Evolutionary conservation across 73 alveolate species (phyloP).

Genomic region (Loxodes magnus): DNA sequence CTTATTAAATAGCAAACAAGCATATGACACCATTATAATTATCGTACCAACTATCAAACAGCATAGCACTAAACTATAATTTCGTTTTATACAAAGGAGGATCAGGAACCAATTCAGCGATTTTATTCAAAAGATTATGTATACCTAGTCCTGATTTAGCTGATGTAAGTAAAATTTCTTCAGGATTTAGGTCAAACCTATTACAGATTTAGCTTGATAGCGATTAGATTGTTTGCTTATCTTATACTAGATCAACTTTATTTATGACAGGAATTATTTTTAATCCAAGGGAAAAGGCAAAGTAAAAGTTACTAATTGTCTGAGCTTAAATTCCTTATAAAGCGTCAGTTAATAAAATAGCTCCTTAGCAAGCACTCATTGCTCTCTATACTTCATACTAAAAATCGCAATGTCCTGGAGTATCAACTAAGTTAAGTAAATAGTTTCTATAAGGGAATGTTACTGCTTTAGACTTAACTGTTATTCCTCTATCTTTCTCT

Average conservation of each 20-base stretch:
- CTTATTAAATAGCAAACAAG: slow-evolving; percentile 20
- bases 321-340: slow-evolving; percentile 83
- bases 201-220: no score
- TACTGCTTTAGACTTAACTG: slow-evolving; percentile 87
- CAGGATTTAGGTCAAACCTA: slow-evolving; percentile 23
- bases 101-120: slow-evolving; percentile 52
- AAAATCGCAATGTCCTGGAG: slow-evolving; percentile 95
- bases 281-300: slow-evolving; percentile 56
- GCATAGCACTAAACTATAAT: slow-evolving; percentile 3
- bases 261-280: slow-evolving; percentile 65
- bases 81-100: slow-evolving; percentile 35
- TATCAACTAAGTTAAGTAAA: slow-evolving; percentile 76
- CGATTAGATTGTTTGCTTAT: no score
- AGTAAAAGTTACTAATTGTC: slow-evolving; percentile 70
- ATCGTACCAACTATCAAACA: slow-evolving; percentile 37
- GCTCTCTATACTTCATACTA: slow-evolving; percentile 86
- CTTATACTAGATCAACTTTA: slow-evolving; percentile 64
- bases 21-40: slow-evolving; percentile 38
- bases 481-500: slow-evolving; percentile 87
- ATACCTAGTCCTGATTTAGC: slow-evolving; percentile 83
- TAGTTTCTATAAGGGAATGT: slow-evolving; percentile 52
- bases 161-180: slow-evolving; percentile 25
- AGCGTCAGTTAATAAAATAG: slow-evolving; percentile 81
- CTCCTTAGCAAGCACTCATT: slow-evolving; percentile 88
- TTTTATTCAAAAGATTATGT: slow-evolving; percentile 28